Evolutionary conservation across 129 eudicot genomes (phyloP).

Genomic region (carrot (Daucus carota)): DH1_v3.0 NC_030382.2:39523001-39523500

Average conservation of each 20-base stretch:
- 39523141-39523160: slow-evolving; percentile 94
- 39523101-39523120: slow-evolving; percentile 80
- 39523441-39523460: not conserved
- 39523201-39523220: slow-evolving; percentile 77
- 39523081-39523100: not conserved
- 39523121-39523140: slow-evolving; percentile 99
- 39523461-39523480: not conserved
- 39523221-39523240: not conserved
- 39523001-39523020: not conserved
- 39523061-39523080: not conserved
- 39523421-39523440: not conserved
- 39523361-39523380: not conserved
- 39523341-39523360: not conserved
- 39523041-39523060: not conserved
- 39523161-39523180: slow-evolving; percentile 96
- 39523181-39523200: slow-evolving; percentile 99
- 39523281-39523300: not conserved
- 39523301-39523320: not conserved
- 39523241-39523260: not conserved
- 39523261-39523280: not conserved
- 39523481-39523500: not conserved
- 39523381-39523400: not conserved
- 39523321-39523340: not conserved
- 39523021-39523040: not conserved
- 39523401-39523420: not conserved